A percentile compares a stretch with the other conserved stretches of the same genome.
Conservation (phyloP, 352 stramenopile genomes). For the Pythium biforme region DNA sequence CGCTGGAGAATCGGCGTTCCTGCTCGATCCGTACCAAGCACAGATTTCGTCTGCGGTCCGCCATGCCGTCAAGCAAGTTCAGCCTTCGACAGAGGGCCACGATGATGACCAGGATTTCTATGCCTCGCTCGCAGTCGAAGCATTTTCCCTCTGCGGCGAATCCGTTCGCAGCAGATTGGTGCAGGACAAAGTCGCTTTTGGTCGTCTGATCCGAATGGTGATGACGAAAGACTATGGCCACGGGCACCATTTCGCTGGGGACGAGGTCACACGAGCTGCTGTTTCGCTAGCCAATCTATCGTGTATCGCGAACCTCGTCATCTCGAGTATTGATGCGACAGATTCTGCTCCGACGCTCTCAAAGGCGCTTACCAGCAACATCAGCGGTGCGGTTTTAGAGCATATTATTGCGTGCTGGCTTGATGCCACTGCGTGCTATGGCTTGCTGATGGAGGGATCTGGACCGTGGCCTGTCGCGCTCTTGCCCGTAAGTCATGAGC, state of each 20-base stretch:
- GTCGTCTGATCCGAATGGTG: constrained; percentile 62
- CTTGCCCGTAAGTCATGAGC: constrained; percentile 15
- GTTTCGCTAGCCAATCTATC: constrained; percentile 65
- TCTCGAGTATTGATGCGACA: constrained; percentile 37
- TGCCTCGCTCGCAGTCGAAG: constrained; percentile 66
- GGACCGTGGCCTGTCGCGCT: constrained; percentile 21
- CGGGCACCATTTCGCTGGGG: constrained; percentile 50
- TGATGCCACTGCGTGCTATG: constrained; percentile 26
- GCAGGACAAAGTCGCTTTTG: constrained; percentile 71
- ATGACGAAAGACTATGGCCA: constrained; percentile 62
- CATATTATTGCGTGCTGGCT: constrained; percentile 21
- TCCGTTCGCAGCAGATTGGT: constrained; percentile 53
- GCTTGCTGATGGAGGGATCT: constrained; percentile 24
- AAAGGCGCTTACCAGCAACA: constrained; percentile 54
- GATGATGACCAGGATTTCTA: constrained; percentile 44
- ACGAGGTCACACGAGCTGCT: constrained; percentile 51
- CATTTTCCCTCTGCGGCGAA: constrained; percentile 55
- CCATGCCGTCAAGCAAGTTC: constrained; percentile 65
- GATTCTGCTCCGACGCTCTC: constrained; percentile 38
- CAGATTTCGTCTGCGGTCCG: constrained; percentile 80
- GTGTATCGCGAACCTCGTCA: constrained; percentile 54
- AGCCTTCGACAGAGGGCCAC: constrained; percentile 11
- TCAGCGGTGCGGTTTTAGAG: constrained; percentile 26
- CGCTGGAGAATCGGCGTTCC: constrained; percentile 39
- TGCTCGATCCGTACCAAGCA: constrained; percentile 82